phyloP scores from a whole-genome alignment of 768 basidiomycete species.

The Termitomyces sp. region DNA sequence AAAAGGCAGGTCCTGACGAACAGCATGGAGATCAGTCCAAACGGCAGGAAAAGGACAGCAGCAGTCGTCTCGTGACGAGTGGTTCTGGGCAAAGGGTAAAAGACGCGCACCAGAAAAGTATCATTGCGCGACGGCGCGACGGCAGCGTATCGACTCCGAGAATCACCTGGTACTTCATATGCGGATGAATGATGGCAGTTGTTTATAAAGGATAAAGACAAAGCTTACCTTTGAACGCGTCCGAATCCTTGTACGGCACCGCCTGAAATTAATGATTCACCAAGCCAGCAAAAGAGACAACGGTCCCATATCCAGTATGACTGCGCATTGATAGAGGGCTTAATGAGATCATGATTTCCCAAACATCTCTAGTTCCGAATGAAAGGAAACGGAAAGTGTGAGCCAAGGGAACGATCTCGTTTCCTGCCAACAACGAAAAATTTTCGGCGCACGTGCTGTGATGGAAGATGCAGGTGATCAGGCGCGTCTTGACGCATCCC shows the following conservation, averaged over 20 bases:
- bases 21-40: not conserved
- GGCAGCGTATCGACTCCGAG: not conserved
- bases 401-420: not conserved
- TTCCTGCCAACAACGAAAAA: not conserved
- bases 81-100: slow-evolving; percentile 8
- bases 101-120: not conserved
- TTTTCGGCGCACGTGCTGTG: not conserved
- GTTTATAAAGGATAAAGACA: not conserved
- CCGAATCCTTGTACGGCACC: not conserved
- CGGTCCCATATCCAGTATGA: not conserved
- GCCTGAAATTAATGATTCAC: not conserved
- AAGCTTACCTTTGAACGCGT: not conserved
- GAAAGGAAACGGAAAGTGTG: slow-evolving; percentile 2
- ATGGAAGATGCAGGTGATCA: not conserved
- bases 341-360: not conserved
- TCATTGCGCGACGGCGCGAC: not conserved
- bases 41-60: not conserved
- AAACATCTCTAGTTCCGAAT: not conserved
- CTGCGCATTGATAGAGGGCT: not conserved
- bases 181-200: not conserved
- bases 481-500: not conserved
- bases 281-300: not conserved
- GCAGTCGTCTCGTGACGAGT: slow-evolving; percentile 1
- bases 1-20: slow-evolving; percentile 5
- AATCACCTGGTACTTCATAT: not conserved